Conservation (phyloP, 2,329 filamentous ascomycete species). For the Arthrobotrys conoides region DNA sequence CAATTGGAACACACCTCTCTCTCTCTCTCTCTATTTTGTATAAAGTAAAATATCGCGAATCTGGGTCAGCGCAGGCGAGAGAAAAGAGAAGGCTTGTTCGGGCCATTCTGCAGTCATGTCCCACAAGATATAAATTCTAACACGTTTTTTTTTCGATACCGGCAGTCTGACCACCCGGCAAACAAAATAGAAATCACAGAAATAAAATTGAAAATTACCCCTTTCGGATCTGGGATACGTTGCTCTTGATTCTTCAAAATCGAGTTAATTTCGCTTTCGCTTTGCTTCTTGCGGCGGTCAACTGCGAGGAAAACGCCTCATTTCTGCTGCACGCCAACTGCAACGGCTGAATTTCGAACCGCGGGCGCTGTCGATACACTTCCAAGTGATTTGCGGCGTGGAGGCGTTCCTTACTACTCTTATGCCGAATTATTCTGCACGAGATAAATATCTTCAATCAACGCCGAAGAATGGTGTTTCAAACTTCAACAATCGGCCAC, state of each 20-base stretch:
- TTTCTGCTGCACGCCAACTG: constrained; percentile 29
- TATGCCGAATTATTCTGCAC: constrained; percentile 18
- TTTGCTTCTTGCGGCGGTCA: constrained; percentile 40
- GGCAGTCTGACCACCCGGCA: constrained; percentile 38
- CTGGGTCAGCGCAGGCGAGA: constrained; percentile 4
- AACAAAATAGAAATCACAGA: constrained; percentile 18
- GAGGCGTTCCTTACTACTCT: not conserved
- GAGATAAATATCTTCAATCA: constrained; percentile 17
- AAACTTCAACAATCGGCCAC: not conserved
- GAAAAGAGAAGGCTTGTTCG: constrained; percentile 35
- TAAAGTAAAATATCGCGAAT: constrained; percentile 41
- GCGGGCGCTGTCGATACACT: not conserved
- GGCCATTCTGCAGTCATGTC: constrained; percentile 1
- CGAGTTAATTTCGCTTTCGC: constrained; percentile 17
- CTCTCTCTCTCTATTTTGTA: not conserved
- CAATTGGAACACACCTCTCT: not conserved
- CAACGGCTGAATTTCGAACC: constrained; percentile 58
- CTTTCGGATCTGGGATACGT: constrained; percentile 41
- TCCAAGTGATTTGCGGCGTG: no score
- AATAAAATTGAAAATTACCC: constrained; percentile 40
- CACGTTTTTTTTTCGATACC: constrained; percentile 26
- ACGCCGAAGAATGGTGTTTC: constrained; percentile 18
- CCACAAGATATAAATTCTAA: constrained; percentile 37
- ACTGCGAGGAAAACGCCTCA: constrained; percentile 33
- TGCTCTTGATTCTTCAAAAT: constrained; percentile 3